Evolutionary conservation across 768 basidiomycete species (phyloP).

Genomic region (Russula vinacea): DNA sequence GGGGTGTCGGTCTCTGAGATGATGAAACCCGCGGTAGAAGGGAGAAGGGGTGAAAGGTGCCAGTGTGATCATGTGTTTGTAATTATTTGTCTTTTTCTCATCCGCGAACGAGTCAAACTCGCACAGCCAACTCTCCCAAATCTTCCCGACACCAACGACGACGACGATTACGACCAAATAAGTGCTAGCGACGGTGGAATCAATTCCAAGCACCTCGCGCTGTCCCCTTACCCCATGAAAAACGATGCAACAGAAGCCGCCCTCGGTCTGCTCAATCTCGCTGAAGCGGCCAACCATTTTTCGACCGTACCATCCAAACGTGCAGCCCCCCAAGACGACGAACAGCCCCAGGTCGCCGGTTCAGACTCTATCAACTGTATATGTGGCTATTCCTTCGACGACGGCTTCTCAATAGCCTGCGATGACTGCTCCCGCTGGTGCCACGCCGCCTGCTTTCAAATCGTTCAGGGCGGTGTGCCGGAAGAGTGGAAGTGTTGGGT

Average conservation of each 20-base stretch:
- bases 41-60: too few relatives aligned
- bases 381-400: slow-evolving; percentile 70
- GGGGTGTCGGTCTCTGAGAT: too few relatives aligned
- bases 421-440: slow-evolving; percentile 81
- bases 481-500: slow-evolving; percentile 77
- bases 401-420: slow-evolving; percentile 84
- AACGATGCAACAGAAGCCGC: slow-evolving; percentile 60
- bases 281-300: slow-evolving; percentile 38
- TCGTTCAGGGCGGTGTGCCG: slow-evolving; percentile 55
- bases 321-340: slow-evolving; percentile 30
- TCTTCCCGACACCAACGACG: background rate
- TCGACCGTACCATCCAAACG: slow-evolving; percentile 46
- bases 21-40: too few relatives aligned
- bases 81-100: slow-evolving; percentile 17
- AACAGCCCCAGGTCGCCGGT: slow-evolving; percentile 18
- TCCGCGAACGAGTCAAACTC: background rate
- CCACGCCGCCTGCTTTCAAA: slow-evolving; percentile 75
- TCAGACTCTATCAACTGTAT: slow-evolving; percentile 65
- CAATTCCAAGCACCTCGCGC: background rate
- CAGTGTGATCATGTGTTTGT: slow-evolving; percentile 4
- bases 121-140: background rate
- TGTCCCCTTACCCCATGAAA: slow-evolving; percentile 37
- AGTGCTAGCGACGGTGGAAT: slow-evolving; percentile 14
- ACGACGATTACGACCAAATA: slow-evolving; percentile 13
- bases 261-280: slow-evolving; percentile 54